Base-by-base conservation (phyloP, 2,329 filamentous ascomycete genomes). In the Albophoma yamanashiensis region DNA sequence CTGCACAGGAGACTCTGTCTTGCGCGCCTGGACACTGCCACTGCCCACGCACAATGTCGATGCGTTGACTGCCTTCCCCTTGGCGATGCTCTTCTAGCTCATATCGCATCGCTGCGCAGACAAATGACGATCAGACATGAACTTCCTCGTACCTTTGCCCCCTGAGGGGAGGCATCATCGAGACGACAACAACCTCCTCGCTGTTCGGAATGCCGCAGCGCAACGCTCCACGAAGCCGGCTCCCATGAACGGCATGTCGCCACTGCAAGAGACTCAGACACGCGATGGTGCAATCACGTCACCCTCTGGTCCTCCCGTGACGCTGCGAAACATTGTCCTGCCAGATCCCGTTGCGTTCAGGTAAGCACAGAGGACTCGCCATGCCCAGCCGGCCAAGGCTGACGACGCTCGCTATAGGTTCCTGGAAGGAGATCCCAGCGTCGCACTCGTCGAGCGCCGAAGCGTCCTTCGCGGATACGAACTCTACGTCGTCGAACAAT, bases 401-500 rank as follows among this genome's bases (percentile, higher is more conserved):
- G 39, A 61, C 67, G 59, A 66, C 50, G 20, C 14, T 58, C 2
- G 20, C 25, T 1, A 34, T 17, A 86, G 83, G 63, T 96, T 93
- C 69, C 84, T 99, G 27, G 89, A 96, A 76, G 89, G 95, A 70
- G 94, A 97, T 64, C 79, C 86, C 1, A 84, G 83, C 6, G 92
- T 91, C 4, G 81, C 79, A 3, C 85, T 96, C 9, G 79, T 96
- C 64, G 85, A 92, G 66, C 87, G 88, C 58, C 84, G 85, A 59
- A 80, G 82, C 57, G 78, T 82, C 57, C 81, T 99, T 7, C 77
- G 83, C 62, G 93, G 93, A 65, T 97, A 97, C 74, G 92, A 97
- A 73, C 80, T 93, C 63, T 97, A 97, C 73, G 77, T 97, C 20
- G 91, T 97, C 64, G 94, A 97, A 73, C 94, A 99, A 79, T 99